phyloP scores from a whole-genome alignment of 108 stramenopile genomes.

The Nitzschia sp. region DNA sequence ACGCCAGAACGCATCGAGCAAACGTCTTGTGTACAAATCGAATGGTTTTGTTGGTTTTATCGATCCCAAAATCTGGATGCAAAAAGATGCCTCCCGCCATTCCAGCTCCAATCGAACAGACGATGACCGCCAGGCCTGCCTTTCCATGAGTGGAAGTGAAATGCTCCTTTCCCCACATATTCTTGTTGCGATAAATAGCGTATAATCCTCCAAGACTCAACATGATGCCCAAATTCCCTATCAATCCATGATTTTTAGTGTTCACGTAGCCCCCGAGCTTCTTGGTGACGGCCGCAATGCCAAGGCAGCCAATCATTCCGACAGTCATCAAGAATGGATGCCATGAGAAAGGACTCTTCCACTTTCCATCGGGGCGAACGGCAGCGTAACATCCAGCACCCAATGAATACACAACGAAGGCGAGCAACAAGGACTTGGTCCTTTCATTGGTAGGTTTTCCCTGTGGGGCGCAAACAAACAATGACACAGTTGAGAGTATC shows the following conservation, averaged over 20 bases:
- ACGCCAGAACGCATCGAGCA: conserved; percentile 43
- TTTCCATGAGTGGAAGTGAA: conserved; percentile 59
- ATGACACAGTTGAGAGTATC: not conserved
- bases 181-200: conserved; percentile 77
- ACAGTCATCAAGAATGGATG: conserved; percentile 81
- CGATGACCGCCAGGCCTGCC: conserved; percentile 50
- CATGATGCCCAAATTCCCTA: conserved; percentile 55
- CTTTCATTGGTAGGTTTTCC: not conserved
- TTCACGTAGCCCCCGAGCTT: conserved; percentile 83
- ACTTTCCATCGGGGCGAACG: conserved; percentile 57
- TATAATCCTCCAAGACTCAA: conserved; percentile 56
- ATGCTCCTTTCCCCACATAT: conserved; percentile 58
- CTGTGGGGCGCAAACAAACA: not conserved
- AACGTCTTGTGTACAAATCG: conserved; percentile 65
- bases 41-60: conserved; percentile 71
- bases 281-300: conserved; percentile 66
- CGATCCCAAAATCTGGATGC: conserved; percentile 84
- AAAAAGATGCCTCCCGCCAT: conserved; percentile 70
- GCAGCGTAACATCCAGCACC: conserved; percentile 35
- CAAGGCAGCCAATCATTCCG: conserved; percentile 76
- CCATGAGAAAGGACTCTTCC: conserved; percentile 71
- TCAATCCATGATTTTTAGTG: conserved; percentile 78
- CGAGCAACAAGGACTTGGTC: conserved; percentile 7
- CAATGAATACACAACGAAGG: conserved; percentile 25
- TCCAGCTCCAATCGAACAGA: conserved; percentile 40